Percentiles rank a stretch among this genome's conserved stretches.
These are phyloP conservation scores for Symbiodinium natans DNA, from an alignment of 73 alveolate species.

Conservation along the genomic window DNA sequence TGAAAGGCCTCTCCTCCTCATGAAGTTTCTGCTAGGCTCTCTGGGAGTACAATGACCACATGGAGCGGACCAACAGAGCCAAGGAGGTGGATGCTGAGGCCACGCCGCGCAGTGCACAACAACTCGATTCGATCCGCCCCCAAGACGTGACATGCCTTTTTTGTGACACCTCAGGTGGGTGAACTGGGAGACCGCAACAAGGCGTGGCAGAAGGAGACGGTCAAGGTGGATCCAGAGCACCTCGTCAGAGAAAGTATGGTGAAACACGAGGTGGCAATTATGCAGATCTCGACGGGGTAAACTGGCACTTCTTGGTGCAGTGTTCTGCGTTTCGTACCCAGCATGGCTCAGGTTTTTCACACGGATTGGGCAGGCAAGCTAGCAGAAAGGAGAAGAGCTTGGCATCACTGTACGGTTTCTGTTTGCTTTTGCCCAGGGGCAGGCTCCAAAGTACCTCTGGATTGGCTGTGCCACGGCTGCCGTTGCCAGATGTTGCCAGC, in stretches of 20 bases:
- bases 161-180: constrained; percentile 12
- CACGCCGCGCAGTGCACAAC: background rate
- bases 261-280: no score
- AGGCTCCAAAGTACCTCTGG: constrained; percentile 66
- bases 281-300: no score
- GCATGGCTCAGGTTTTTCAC: no score
- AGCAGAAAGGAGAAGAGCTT: no score
- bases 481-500: background rate
- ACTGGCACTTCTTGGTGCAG: no score
- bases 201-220: constrained; percentile 56
- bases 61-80: constrained; percentile 76
- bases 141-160: background rate
- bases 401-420: background rate
- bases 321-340: no score
- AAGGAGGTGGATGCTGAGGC: constrained; percentile 66
- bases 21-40: background rate
- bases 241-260: no score
- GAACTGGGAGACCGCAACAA: constrained; percentile 87
- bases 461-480: constrained; percentile 32
- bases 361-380: no score
- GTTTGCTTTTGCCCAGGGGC: background rate
- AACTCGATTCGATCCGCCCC: background rate
- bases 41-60: constrained; percentile 65
- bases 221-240: constrained; percentile 18
- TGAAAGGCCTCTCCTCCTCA: background rate